Evolutionary conservation across 2,329 filamentous ascomycete genomes (phyloP).

Genomic region (Escovopsis sp.): DNA sequence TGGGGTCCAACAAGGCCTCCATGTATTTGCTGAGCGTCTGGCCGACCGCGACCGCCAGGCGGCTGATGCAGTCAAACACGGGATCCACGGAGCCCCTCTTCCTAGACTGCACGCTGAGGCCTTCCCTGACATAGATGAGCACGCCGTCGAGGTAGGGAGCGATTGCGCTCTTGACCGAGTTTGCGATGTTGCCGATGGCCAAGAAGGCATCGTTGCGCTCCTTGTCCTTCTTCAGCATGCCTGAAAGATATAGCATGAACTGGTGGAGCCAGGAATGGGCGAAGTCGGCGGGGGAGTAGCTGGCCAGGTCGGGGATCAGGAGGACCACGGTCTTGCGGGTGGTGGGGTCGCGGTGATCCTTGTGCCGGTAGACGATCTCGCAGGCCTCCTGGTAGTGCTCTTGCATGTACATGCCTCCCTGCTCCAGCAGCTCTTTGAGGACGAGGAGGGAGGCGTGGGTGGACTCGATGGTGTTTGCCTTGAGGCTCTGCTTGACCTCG

Average conservation of each 20-base stretch:
- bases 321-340: slow-evolving; percentile 82
- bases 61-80: slow-evolving; percentile 95
- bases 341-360: slow-evolving; percentile 78
- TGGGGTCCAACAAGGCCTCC: slow-evolving; percentile 85
- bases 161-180: slow-evolving; percentile 89
- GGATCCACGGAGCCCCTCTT: slow-evolving; percentile 53
- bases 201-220: slow-evolving; percentile 89
- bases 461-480: slow-evolving; percentile 66
- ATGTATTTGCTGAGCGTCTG: slow-evolving; percentile 98
- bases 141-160: slow-evolving; percentile 91
- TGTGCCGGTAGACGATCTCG: slow-evolving; percentile 82
- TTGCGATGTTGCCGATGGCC: slow-evolving; percentile 90
- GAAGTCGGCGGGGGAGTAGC: slow-evolving; percentile 85
- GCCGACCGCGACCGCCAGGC: slow-evolving; percentile 84
- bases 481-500: slow-evolving; percentile 67
- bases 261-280: slow-evolving; percentile 76
- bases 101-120: slow-evolving; percentile 63
- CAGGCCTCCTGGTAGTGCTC: slow-evolving; percentile 83
- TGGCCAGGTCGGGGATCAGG: slow-evolving; percentile 82
- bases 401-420: slow-evolving; percentile 99
- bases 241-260: slow-evolving; percentile 92
- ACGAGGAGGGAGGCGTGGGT: slow-evolving; percentile 91
- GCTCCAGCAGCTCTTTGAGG: slow-evolving; percentile 79
- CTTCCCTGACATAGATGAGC: slow-evolving; percentile 83
- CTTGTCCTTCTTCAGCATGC: slow-evolving; percentile 87